Base-by-base conservation (phyloP, 208 protist species). In the Trypanosoma cruzi region DNA sequence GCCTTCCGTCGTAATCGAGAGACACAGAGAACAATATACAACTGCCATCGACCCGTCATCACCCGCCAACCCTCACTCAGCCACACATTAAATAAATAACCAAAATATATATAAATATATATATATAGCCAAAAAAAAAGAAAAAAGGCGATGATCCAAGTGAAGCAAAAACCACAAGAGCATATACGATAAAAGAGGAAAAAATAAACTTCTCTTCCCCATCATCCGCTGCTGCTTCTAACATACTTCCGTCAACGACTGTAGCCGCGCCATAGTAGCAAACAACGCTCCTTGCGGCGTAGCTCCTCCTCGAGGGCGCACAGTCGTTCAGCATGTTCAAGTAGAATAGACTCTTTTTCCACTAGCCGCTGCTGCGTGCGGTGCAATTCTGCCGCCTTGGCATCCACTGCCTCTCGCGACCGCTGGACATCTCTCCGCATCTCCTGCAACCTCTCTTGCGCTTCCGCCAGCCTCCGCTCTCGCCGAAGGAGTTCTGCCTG, bases 221-320 rank as follows among this genome's bases (percentile, higher is more conserved):
- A 22, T 58, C 50, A 16, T 29, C 50, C 7, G 10, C 5, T 16
- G 2, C 1, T 31, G 1, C 8, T 44, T n/a, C 28, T 42, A 37
- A n/a, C 14, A 1, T 14, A 2, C 22, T 31, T 2, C 31, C 32
- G 55, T 60, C 49, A 54, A 16, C 49, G n/a, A 36, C 50, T 31
- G 16, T 16, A 4, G 18, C 42, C 34, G 29, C 53, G 1, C 24
- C 18, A 16, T 48, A 20, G 52, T 22, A 58, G 49, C 24, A 68
- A 24, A 13, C 32, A 24, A 16, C 32, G 32, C 36, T 68, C 63
- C 50, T 48, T 28, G 11, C 34, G 36, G 0, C 63, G 34, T 7
- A 68, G 31, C 57, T 68, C 63, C 31, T 68, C 63, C 31, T 68
- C 63, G 3, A 68, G 63, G 8, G 52, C 63, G 20, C 63, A 40